A percentile compares a stretch with the other conserved stretches of the same genome.
Conservation (phyloP, 495 filamentous ascomycete species). For the Extremus antarcticus region DNA sequence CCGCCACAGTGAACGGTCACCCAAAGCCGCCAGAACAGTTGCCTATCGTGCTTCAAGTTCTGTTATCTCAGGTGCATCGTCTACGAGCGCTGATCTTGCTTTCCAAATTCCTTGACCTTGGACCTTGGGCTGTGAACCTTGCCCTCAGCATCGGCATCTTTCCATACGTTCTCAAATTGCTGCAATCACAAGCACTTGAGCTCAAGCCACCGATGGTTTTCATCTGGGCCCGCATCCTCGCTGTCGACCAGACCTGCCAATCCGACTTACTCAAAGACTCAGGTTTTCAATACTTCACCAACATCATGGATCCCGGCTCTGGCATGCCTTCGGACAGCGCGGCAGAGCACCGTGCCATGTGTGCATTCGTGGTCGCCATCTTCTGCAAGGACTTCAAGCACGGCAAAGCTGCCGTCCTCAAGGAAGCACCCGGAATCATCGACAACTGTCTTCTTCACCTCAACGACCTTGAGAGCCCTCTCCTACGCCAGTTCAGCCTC, state of each 20-base stretch:
- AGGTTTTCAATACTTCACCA: constrained; percentile 91
- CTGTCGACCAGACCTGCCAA: constrained; percentile 88
- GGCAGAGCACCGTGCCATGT: constrained; percentile 96
- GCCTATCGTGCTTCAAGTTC: constrained; percentile 89
- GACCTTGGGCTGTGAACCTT: constrained; percentile 94
- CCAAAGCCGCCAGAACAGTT: constrained; percentile 69
- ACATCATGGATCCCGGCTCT: constrained; percentile 72
- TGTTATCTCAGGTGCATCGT: constrained; percentile 89
- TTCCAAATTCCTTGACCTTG: constrained; percentile 86
- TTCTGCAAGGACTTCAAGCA: constrained; percentile 89
- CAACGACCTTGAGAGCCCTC: constrained; percentile 68
- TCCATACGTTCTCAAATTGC: constrained; percentile 89
- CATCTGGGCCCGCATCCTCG: constrained; percentile 95
- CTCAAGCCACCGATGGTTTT: constrained; percentile 98
- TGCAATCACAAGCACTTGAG: constrained; percentile 90
- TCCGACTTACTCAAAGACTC: constrained; percentile 89
- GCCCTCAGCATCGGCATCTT: constrained; percentile 97
- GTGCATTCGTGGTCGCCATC: constrained; percentile 92
- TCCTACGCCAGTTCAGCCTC: constrained; percentile 92
- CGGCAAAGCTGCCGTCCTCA: constrained; percentile 64
- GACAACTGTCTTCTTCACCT: constrained; percentile 70
- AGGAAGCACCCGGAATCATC: constrained; percentile 74
- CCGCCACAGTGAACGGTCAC: constrained; percentile 56
- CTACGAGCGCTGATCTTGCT: constrained; percentile 87
- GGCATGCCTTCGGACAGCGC: constrained; percentile 50